A percentile compares a stretch with the other conserved stretches of the same genome.
Evolutionary conservation across 345 rosid genomes (phyloP).

Genomic region (Linum tenue): DNA sequence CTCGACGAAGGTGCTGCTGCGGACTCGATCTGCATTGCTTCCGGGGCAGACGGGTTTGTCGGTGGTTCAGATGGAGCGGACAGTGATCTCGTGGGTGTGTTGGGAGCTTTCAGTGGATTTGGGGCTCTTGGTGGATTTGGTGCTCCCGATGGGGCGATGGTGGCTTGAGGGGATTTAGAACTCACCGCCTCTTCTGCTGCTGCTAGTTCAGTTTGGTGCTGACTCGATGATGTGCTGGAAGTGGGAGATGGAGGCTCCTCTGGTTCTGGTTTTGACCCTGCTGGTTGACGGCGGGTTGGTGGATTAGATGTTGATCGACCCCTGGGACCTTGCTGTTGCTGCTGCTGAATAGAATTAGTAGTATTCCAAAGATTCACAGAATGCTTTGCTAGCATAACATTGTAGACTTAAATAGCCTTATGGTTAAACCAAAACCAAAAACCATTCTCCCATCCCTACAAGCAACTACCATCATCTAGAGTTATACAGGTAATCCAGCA

Average conservation of each 20-base stretch:
- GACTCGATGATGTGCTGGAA: slow-evolving; percentile 67
- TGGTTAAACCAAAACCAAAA: no score
- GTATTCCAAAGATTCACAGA: background rate
- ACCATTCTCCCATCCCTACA: no score
- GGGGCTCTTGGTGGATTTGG: slow-evolving; percentile 8
- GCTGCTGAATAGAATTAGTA: background rate
- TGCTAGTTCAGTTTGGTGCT: slow-evolving; percentile 36
- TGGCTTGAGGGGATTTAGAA: slow-evolving; percentile 31
- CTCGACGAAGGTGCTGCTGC: slow-evolving; percentile 26
- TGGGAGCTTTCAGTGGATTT: slow-evolving; percentile 14
- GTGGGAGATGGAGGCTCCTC: slow-evolving; percentile 58
- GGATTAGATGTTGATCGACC: slow-evolving; percentile 28
- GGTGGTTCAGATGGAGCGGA: slow-evolving; percentile 13
- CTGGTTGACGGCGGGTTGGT: slow-evolving; percentile 17
- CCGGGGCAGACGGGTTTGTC: slow-evolving; percentile 23
- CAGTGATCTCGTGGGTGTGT: background rate
- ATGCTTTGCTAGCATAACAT: background rate
- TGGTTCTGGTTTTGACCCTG: slow-evolving; percentile 22
- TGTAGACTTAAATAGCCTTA: no score
- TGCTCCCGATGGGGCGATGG: slow-evolving; percentile 14
- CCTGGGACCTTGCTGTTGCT: slow-evolving; percentile 25
- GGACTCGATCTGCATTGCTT: slow-evolving; percentile 37
- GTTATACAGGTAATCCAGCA: no score
- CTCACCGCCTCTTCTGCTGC: slow-evolving; percentile 17
- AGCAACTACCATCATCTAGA: background rate